These are phyloP conservation scores for Primulina huaijiensis DNA, from an alignment of 257 asterid genomes.

Conservation along the genomic window DNA sequence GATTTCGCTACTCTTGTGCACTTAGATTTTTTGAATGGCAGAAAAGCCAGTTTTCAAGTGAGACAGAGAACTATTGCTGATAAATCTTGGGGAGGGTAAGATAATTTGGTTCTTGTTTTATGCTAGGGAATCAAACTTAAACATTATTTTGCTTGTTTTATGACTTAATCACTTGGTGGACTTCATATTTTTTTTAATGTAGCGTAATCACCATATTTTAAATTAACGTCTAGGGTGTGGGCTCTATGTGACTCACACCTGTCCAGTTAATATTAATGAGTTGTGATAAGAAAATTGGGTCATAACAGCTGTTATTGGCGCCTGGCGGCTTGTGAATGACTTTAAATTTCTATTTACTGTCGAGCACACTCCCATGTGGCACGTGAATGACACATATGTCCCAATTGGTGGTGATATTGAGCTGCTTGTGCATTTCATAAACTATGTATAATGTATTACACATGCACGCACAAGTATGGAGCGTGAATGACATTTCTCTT, in stretches of 20 bases:
- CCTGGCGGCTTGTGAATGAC: not conserved
- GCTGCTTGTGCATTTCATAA: not conserved
- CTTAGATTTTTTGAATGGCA: not conserved
- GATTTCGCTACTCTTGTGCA: not conserved
- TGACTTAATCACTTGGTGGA: too few relatives aligned
- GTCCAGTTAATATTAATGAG: constrained; percentile 2
- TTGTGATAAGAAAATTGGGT: not conserved
- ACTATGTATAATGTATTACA: not conserved
- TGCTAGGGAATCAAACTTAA: not conserved
- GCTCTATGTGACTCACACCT: constrained; percentile 2
- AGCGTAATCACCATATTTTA: too few relatives aligned
- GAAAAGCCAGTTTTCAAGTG: constrained; percentile 4
- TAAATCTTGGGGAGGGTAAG: not conserved
- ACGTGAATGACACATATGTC: not conserved
- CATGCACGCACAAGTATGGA: not conserved
- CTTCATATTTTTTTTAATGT: too few relatives aligned
- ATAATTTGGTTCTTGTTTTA: not conserved
- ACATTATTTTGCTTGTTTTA: not conserved
- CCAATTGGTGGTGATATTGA: not conserved
- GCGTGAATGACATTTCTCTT: not conserved
- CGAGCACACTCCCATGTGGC: not conserved
- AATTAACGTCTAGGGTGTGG: not conserved
- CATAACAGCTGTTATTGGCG: not conserved
- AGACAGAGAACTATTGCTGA: not conserved
- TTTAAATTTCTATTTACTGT: not conserved